Base-by-base conservation (phyloP, 2,329 filamentous ascomycete species). In the Xylogone sp. region DNA sequence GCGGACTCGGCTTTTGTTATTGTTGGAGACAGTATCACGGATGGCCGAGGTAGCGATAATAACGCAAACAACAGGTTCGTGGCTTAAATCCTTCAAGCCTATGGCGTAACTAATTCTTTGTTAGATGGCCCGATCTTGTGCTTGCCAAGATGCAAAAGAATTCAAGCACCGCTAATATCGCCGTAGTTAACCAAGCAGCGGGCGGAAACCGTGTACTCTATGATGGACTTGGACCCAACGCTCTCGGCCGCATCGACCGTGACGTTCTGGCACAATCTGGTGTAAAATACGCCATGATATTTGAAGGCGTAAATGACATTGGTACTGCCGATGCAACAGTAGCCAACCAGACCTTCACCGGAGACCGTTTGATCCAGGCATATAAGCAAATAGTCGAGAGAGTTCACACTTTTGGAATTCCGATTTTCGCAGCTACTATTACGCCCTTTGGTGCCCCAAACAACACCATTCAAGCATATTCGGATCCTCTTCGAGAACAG, bases 251-350 rank as follows among this genome's bases (percentile, higher is more conserved):
- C 3, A 76, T 87, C 55, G 77, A 84, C 61, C 76, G 84, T n/a
- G 84, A 88, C 61, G 77, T 85, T 2, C 71, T 88, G 2, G 65
- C 76, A 0, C 78, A 82, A 27, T 72, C 77, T 0, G 79, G 79
- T 3, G 76, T 83, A 2, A 72, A 73, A 57, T 86, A 84, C 60
- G 78, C 78, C 20, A 75, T 88, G 69, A 73, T 87, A 34, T 88
- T 86, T 62, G 81, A 86, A 64, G 84, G 84, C 19, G 82, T 88
- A 22, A 87, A 87, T 60, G 84, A 88, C 60, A 86, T 88, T 51
- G 84, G 84, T 3, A 69, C 66, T 1, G 76, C 73, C 0, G 67
- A 68, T 2, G 59, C 75, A 0, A 76, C 77, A 20, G 45, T 68
- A 1, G 65, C 62, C 1, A 71, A 74, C 1, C 83, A 86, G 59